A percentile compares a stretch with the other conserved stretches of the same genome.
Evolutionary conservation across 2,329 filamentous ascomycete genomes (phyloP).

Genomic region (Neonectria coccinea): DNA sequence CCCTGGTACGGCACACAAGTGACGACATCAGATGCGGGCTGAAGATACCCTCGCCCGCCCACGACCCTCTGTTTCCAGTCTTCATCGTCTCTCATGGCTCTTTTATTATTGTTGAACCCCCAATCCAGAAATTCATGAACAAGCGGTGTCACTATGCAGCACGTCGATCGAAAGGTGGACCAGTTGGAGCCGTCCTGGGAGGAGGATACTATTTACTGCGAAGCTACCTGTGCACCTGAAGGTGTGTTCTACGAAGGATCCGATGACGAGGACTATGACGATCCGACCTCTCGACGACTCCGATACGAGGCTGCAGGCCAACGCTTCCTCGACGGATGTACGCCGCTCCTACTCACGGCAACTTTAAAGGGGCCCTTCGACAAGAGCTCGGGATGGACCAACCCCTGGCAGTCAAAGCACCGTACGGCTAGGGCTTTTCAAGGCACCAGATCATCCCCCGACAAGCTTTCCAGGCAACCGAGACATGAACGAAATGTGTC

Average conservation of each 20-base stretch:
- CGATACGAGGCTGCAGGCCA: conserved; percentile 71
- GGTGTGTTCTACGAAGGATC: conserved; percentile 68
- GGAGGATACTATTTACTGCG: conserved; percentile 59
- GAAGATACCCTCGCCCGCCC: conserved; percentile 9
- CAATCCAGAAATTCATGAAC: conserved; percentile 28
- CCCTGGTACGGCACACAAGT: conserved; percentile 8
- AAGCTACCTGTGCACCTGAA: conserved; percentile 54
- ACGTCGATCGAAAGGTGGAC: conserved; percentile 25
- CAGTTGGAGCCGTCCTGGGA: conserved; percentile 39
- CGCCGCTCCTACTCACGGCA: conserved; percentile 70
- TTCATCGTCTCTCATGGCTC: conserved; percentile 10
- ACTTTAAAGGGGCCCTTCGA: conserved; percentile 72
- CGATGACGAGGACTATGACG: conserved; percentile 66
- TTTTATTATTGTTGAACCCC: conserved; percentile 21
- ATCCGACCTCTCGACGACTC: conserved; percentile 58
- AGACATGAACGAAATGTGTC: conserved; percentile 31
- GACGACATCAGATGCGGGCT: conserved; percentile 29
- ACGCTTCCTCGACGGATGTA: conserved; percentile 67
- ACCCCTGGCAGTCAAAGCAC: conserved; percentile 51
- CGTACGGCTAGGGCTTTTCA: conserved; percentile 33
- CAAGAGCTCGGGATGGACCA: conserved; percentile 46
- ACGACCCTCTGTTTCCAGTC: neutral
- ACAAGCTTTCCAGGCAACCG: conserved; percentile 31
- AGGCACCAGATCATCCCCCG: conserved; percentile 33
- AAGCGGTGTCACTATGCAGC: conserved; percentile 29